Conservation (phyloP, 2,329 filamentous ascomycete genomes). For the Cytospora schulzeri region DNA sequence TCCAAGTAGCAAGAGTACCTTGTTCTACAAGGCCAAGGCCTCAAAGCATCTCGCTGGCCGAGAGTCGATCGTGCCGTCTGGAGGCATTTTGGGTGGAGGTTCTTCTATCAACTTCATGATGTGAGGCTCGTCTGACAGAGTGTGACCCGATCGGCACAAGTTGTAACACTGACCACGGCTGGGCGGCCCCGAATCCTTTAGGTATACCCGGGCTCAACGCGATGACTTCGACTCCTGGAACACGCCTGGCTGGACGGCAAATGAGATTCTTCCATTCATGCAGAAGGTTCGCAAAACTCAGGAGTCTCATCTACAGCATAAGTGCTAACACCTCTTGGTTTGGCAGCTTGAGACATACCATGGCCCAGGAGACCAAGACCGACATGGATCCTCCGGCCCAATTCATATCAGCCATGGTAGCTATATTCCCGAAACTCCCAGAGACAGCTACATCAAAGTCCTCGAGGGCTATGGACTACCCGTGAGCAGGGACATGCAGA, state of each 20-base stretch:
- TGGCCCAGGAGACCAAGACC: slow-evolving; percentile 30
- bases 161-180: neutral
- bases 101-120: slow-evolving; percentile 50
- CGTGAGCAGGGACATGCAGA: slow-evolving; percentile 52
- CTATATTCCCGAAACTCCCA: slow-evolving; percentile 39
- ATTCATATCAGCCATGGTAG: slow-evolving; percentile 52
- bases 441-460: slow-evolving; percentile 49
- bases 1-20: slow-evolving; percentile 44
- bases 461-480: slow-evolving; percentile 44
- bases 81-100: slow-evolving; percentile 56
- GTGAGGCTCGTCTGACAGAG: slow-evolving; percentile 27
- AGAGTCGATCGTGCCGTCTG: slow-evolving; percentile 41
- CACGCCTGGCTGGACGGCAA: slow-evolving; percentile 32
- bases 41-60: slow-evolving; percentile 48
- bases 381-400: slow-evolving; percentile 51
- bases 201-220: slow-evolving; percentile 34
- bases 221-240: slow-evolving; percentile 36
- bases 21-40: slow-evolving; percentile 53
- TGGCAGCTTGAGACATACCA: slow-evolving; percentile 32
- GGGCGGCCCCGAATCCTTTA: slow-evolving; percentile 4
- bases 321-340: neutral
- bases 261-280: slow-evolving; percentile 48
- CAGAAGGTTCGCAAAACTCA: slow-evolving; percentile 42
- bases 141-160: neutral
- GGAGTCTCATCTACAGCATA: neutral